Percentiles rank a stretch among this genome's conserved stretches.
Conservation (phyloP, 768 basidiomycete genomes). For the Tephrocybe sp. region DNA sequence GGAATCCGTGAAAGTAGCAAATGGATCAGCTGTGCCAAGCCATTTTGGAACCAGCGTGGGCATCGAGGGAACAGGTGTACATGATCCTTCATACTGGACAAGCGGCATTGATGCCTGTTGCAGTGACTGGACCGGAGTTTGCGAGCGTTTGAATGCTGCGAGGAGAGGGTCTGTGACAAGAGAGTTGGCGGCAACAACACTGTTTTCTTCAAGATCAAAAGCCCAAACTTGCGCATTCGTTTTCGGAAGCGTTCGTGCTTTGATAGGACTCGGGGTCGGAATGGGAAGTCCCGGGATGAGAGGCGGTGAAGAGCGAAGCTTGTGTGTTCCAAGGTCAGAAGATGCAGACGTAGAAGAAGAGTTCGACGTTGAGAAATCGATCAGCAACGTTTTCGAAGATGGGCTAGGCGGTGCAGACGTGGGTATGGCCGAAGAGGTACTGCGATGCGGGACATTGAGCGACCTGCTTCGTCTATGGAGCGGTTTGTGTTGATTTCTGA, state of each 20-base stretch:
- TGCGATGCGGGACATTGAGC: slow-evolving; percentile 11
- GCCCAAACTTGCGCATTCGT: slow-evolving; percentile 10
- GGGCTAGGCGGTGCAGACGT: slow-evolving; percentile 15
- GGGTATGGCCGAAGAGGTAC: slow-evolving; percentile 2
- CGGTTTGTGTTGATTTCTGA: slow-evolving; percentile 10
- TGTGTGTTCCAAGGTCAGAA: slow-evolving; percentile 21
- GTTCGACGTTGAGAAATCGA: slow-evolving; percentile 19
- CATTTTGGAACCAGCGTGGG: slow-evolving; percentile 6
- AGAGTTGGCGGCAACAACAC: slow-evolving; percentile 7
- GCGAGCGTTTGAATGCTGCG: slow-evolving; percentile 14
- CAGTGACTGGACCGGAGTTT: background rate
- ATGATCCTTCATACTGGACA: slow-evolving; percentile 5
- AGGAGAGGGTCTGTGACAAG: slow-evolving; percentile 6
- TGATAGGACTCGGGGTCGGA: slow-evolving; percentile 10
- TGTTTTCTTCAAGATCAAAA: slow-evolving; percentile 16
- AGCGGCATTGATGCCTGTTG: slow-evolving; percentile 2
- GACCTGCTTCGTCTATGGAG: slow-evolving; percentile 20
- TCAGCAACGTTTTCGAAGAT: slow-evolving; percentile 16
- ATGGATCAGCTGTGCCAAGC: slow-evolving; percentile 7
- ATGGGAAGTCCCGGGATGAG: slow-evolving; percentile 21
- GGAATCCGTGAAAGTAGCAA: slow-evolving; percentile 6
- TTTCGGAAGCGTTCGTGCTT: background rate
- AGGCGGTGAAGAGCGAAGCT: slow-evolving; percentile 11
- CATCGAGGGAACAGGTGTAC: background rate
- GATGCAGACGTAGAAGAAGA: slow-evolving; percentile 17